These are phyloP conservation scores for Verticillium alfalfae DNA, from an alignment of 2,329 filamentous ascomycete species.

Conservation along the genomic window DNA sequence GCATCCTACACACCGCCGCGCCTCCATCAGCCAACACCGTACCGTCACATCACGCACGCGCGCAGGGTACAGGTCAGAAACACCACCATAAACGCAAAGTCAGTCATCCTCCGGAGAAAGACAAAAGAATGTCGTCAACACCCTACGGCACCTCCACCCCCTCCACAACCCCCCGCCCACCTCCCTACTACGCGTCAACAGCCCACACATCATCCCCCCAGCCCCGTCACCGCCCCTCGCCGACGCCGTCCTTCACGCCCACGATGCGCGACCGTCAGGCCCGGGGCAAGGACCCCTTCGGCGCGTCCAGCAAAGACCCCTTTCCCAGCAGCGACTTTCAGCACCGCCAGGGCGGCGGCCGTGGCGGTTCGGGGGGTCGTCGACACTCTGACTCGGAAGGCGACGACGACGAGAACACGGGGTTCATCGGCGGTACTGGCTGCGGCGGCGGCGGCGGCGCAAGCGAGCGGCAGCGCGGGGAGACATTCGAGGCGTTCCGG, in stretches of 20 bases:
- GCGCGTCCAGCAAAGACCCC: conserved; percentile 19
- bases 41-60: too few species aligned
- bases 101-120: neutral
- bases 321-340: conserved; percentile 1
- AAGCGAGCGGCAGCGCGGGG: conserved; percentile 13
- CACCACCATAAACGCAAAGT: neutral
- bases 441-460: neutral
- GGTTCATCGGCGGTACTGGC: neutral
- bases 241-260: conserved; percentile 30
- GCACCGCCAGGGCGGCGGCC: neutral
- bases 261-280: conserved; percentile 54
- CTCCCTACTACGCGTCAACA: neutral
- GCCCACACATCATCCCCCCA: conserved; percentile 20
- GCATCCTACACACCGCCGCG: too few species aligned
- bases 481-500: conserved; percentile 36
- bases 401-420: neutral
- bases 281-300: conserved; percentile 51
- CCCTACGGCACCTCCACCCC: conserved; percentile 3
- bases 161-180: conserved; percentile 2
- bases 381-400: neutral
- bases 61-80: neutral
- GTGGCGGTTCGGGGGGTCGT: neutral
- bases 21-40: too few species aligned
- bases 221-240: conserved; percentile 9
- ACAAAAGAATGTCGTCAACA: conserved; percentile 3